Base-by-base conservation (phyloP, 2,329 filamentous ascomycete species). In the Apiospora aurea region DNA sequence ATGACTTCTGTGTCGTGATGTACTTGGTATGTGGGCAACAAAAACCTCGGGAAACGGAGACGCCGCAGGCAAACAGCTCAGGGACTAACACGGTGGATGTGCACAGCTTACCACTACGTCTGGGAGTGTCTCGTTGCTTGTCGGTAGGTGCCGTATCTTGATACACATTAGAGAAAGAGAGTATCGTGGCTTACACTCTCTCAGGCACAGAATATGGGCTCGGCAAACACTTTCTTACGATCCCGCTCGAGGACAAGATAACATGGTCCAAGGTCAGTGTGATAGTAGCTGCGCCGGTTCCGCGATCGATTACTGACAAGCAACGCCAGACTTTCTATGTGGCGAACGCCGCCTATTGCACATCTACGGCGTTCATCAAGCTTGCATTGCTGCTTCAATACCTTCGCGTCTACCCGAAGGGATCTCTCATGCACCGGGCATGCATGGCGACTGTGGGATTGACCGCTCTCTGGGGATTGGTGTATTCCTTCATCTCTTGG, bases 401-500 rank as follows among this genome's bases (percentile, higher is more conserved):
- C 70, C 75, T 77, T 11, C 77, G 78, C 29, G 71, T 79, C 44
- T 79, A 77, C 71, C 70, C 76, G 6, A 74, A 71, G n/a, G 75
- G 74, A 4, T 64, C 69, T 24, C 69, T 74, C 34, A 70, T 76
- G 43, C 72, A 73, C 61, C 71, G 75, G 10, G 18, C 80, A n/a
- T 75, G 76, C 13, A 41, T 78, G 18, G 34, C 72, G 21, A 68
- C 78, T 29, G 77, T 78, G 64, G 66, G 75, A 8, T 75, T 80
- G 66, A 80, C 78, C 1, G 77, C 76, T 1, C 73, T 78, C 0
- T 81, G 80, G 80, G 80, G 80, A 0, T 14, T 77, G 38, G 75
- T 75, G 1, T 81, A 79, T 66, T 77, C 76, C 8, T 75, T 80
- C 29, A 70, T 81, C 24, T 78, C 80, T n/a, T 81, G 77, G 77